phyloP scores from a whole-genome alignment of 441 rosid genomes.

The Jatropha multifida region DNA sequence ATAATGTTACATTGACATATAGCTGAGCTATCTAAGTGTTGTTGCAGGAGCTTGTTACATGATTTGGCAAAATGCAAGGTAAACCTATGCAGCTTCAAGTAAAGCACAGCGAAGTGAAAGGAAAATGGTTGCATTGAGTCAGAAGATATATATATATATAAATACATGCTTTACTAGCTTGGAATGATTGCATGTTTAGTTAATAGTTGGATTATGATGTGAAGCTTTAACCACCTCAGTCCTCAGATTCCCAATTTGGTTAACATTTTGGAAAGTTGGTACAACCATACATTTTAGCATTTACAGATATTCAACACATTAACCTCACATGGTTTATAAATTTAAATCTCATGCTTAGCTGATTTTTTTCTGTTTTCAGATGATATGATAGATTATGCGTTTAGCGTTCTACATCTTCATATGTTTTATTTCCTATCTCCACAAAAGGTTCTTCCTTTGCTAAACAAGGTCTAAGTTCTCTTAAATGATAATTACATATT shows the following conservation, averaged over 20 bases:
- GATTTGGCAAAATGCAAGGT: not conserved
- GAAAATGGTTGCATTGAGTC: not conserved
- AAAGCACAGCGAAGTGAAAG: not conserved
- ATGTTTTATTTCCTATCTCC: not conserved
- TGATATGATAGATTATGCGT: not conserved
- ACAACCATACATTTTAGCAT: not conserved
- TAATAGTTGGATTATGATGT: not conserved
- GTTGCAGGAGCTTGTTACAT: not conserved
- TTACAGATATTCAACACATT: not conserved
- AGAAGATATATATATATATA: not conserved
- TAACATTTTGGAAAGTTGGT: not conserved
- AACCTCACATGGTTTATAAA: not conserved
- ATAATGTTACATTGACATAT: not conserved
- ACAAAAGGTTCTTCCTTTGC: not conserved
- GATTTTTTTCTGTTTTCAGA: not conserved
- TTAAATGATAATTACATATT: not conserved
- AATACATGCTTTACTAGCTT: not conserved
- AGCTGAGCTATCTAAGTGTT: not conserved
- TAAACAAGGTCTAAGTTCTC: not conserved
- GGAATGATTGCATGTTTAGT: not conserved
- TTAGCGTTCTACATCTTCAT: not conserved
- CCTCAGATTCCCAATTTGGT: not conserved
- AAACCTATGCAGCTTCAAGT: not conserved
- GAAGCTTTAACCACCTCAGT: not conserved
- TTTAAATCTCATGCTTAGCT: not conserved